Percentiles rank a stretch among this genome's conserved stretches.
phyloP scores from a whole-genome alignment of 2,329 filamentous ascomycete genomes.

The Cladobotryum protrusum region DNA sequence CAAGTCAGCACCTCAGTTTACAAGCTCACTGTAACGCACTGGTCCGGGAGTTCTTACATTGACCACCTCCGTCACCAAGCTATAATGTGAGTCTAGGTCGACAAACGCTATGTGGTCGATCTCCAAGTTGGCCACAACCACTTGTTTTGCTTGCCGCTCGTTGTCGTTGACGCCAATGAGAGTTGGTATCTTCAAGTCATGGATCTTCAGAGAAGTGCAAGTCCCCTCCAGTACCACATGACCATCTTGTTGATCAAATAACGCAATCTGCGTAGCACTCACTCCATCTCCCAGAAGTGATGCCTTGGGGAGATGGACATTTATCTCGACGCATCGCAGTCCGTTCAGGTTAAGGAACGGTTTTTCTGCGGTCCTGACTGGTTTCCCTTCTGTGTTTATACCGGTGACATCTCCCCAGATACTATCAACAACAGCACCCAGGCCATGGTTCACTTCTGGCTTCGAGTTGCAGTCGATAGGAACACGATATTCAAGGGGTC shows the following conservation, averaged over 20 bases:
- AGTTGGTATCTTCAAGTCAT: constrained; percentile 56
- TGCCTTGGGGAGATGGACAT: constrained; percentile 59
- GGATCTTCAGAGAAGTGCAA: constrained; percentile 39
- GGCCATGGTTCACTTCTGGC: neutral
- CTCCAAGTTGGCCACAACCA: constrained; percentile 57
- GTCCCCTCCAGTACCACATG: constrained; percentile 20
- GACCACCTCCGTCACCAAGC: constrained; percentile 54
- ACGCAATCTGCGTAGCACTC: constrained; percentile 42
- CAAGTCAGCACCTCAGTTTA: neutral
- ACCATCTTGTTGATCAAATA: constrained; percentile 28
- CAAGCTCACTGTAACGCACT: too few species aligned
- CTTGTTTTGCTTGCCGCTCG: constrained; percentile 61
- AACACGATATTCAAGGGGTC: constrained; percentile 5
- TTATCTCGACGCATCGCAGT: constrained; percentile 44
- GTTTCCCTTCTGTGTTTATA: constrained; percentile 12
- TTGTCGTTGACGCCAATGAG: constrained; percentile 68
- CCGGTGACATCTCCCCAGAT: constrained; percentile 30
- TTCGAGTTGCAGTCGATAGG: neutral
- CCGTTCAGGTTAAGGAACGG: constrained; percentile 26
- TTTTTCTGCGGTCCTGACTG: neutral
- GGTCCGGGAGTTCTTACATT: constrained; percentile 41
- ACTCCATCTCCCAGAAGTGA: constrained; percentile 59
- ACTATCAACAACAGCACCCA: constrained; percentile 17
- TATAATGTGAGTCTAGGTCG: constrained; percentile 44
- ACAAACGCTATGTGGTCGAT: constrained; percentile 46